Evolutionary conservation across 495 filamentous ascomycete genomes (phyloP), one percentile per base, ranked within the genome.

Genomic region (Penicillium pancosmium): DNA sequence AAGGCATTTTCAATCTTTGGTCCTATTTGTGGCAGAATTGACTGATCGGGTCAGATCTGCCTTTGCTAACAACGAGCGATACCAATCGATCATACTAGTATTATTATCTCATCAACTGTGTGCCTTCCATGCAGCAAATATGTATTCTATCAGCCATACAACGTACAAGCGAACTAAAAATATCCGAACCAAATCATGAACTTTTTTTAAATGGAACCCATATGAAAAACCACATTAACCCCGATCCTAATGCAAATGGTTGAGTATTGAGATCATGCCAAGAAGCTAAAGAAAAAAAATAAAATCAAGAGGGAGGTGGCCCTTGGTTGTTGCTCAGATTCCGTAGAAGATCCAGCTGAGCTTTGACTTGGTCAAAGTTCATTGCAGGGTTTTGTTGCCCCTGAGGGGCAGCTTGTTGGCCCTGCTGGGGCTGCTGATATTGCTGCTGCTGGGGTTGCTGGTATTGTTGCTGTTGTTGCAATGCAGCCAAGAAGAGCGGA

Each of bases 401-500:
- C 8, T 31, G 27, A 0, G 27, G 27, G 8, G 27, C 27, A 31
- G 4, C 27, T 31, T 31, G 27, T 9, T 31, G 27, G 27, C 27
- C 27, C 27, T 0, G 27, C 8, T 31, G 27, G 5, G 27, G 27
- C 60, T 80, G 82, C 31, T 66, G 71, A 15, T 71, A 50, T 16
- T 72, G 67, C 23, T 70, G 71, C 15, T 70, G 69, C 51, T 72
- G 69, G 52, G 73, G 69, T 52, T 75, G 78, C 50, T 76, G 70
- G 15, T 62, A 64, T 55, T 79, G 75, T 27, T 72, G 76, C 40
- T 76, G 73, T 50, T 78, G 77, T 52, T 79, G 76, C 54, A 79
- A 53, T 25, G 70, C 69, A 59, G 76, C 76, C 59, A 90, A 78
- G 73, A 91, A 87, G 1, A 84, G 78, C 6, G 88, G 88, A 54